These are phyloP conservation scores for Boletellus emodensis DNA, from an alignment of 768 basidiomycete species.

Conservation along the genomic window DNA sequence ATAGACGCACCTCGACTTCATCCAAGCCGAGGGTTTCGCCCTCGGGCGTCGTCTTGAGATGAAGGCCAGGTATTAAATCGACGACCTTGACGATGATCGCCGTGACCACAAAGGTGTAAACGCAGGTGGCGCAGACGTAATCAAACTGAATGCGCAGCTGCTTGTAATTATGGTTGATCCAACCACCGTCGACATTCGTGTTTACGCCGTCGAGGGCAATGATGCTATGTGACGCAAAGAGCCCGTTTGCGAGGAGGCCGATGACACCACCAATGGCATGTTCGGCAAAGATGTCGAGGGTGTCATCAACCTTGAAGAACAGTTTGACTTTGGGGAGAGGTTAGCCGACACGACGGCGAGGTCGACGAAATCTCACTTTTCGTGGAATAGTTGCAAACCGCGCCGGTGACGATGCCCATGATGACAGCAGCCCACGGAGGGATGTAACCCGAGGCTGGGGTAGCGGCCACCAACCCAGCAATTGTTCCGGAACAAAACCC, in stretches of 20 bases:
- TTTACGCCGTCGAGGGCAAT: slow-evolving; percentile 68
- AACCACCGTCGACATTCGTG: slow-evolving; percentile 53
- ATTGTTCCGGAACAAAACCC: slow-evolving; percentile 89
- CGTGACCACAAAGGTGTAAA: slow-evolving; percentile 60
- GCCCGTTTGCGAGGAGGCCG: slow-evolving; percentile 66
- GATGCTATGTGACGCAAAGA: slow-evolving; percentile 67
- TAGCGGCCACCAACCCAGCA: slow-evolving; percentile 84
- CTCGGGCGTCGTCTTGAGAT: slow-evolving; percentile 49
- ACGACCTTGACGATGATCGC: slow-evolving; percentile 55
- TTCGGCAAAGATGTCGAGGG: slow-evolving; percentile 88
- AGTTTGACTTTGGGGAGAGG: slow-evolving; percentile 52
- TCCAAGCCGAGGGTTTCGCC: slow-evolving; percentile 65
- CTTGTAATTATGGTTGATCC: slow-evolving; percentile 72
- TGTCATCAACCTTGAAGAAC: slow-evolving; percentile 73
- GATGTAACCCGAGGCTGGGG: slow-evolving; percentile 81
- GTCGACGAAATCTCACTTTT: slow-evolving; percentile 47
- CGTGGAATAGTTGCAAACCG: slow-evolving; percentile 78
- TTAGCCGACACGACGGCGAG: slow-evolving; percentile 8
- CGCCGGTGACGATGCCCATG: slow-evolving; percentile 69
- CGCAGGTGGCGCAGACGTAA: slow-evolving; percentile 54
- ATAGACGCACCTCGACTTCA: slow-evolving; percentile 56
- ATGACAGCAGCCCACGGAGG: slow-evolving; percentile 74
- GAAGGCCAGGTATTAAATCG: slow-evolving; percentile 56
- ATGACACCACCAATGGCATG: slow-evolving; percentile 84
- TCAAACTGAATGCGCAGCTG: slow-evolving; percentile 77